These are phyloP conservation scores for Chaetomium sp. DNA, from an alignment of 2,329 filamentous ascomycete genomes.

Conservation along the genomic window DNA sequence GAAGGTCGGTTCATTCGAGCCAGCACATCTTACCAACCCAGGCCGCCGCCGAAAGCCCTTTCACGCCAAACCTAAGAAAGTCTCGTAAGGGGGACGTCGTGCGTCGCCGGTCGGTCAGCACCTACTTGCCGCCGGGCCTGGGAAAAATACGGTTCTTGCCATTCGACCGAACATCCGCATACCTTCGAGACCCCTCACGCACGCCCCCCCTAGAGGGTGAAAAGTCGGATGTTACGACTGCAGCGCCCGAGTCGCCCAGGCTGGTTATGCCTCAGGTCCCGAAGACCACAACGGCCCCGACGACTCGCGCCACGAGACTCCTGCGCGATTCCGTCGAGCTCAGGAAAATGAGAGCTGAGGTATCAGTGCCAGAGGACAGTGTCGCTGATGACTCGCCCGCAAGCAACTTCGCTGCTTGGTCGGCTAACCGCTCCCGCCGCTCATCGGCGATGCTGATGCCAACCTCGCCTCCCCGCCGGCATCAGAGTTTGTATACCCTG, in stretches of 20 bases:
- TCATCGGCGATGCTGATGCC: constrained; percentile 24
- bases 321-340: constrained; percentile 34
- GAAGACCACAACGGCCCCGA: constrained; percentile 17
- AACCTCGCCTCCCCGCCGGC: constrained; percentile 19
- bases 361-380: constrained; percentile 11
- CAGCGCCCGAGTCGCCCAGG: constrained; percentile 1
- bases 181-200: neutral
- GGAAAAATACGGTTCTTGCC: neutral
- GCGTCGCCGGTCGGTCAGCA: constrained; percentile 31
- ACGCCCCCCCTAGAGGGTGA: neutral
- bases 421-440: constrained; percentile 27
- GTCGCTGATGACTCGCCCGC: constrained; percentile 20
- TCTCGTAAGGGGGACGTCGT: constrained; percentile 2
- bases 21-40: neutral
- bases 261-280: constrained; percentile 18
- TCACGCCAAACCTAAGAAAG: neutral
- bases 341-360: constrained; percentile 25
- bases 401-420: constrained; percentile 26
- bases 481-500: constrained; percentile 30
- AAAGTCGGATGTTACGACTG: constrained; percentile 8
- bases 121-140: constrained; percentile 26
- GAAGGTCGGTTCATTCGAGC: constrained; percentile 30
- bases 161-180: neutral
- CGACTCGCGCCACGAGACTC: constrained; percentile 21
- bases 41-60: neutral